phyloP scores from a whole-genome alignment of 2,329 filamentous ascomycete genomes.

The Zymoseptoria tritici region DNA sequence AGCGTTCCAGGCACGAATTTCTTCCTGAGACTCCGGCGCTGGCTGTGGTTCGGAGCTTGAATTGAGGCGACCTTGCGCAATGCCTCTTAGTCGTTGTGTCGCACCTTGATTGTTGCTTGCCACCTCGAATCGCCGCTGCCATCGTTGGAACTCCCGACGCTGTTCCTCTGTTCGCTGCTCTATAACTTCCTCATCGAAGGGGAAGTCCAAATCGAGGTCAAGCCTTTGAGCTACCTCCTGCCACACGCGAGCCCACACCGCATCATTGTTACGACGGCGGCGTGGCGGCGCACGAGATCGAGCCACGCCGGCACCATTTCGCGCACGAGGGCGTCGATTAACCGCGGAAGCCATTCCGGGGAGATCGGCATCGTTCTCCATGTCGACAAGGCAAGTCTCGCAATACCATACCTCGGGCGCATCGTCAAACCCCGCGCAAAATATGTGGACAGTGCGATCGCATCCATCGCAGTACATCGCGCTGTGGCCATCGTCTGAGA shows the following conservation, averaged over 20 bases:
- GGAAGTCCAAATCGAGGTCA: constrained; percentile 74
- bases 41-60: constrained; percentile 34
- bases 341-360: constrained; percentile 21
- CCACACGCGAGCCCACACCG: constrained; percentile 74
- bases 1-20: constrained; percentile 79
- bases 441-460: constrained; percentile 81
- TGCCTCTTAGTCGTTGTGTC: constrained; percentile 45
- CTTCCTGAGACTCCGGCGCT: constrained; percentile 67
- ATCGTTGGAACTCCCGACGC: constrained; percentile 57
- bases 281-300: constrained; percentile 8
- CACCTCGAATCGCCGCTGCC: constrained; percentile 77
- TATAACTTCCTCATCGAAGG: constrained; percentile 67
- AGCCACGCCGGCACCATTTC: constrained; percentile 1
- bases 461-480: constrained; percentile 88
- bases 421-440: constrained; percentile 75
- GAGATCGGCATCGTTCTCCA: constrained; percentile 23
- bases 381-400: constrained; percentile 57
- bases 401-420: constrained; percentile 67
- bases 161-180: constrained; percentile 49
- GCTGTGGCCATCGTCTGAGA: constrained; percentile 71
- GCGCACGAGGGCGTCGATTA: constrained; percentile 20
- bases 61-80: constrained; percentile 49
- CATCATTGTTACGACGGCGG: constrained; percentile 33
- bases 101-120: constrained; percentile 68
- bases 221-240: constrained; percentile 76